phyloP scores from a whole-genome alignment of 345 rosid species.

The Moringa oleifera region DNA sequence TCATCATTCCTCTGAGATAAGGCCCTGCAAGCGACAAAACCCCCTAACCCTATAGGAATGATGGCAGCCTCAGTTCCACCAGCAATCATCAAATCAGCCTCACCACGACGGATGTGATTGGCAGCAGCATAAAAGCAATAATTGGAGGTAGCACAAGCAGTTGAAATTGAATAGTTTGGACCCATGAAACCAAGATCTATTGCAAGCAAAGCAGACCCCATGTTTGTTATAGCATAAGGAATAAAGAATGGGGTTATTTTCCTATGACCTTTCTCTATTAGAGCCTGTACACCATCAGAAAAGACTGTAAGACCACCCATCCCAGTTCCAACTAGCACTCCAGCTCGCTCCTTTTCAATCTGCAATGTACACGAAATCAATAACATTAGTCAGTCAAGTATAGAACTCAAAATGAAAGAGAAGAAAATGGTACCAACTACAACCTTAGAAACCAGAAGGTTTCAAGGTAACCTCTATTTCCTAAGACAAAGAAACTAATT shows the following conservation, averaged over 20 bases:
- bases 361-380: constrained; percentile 24
- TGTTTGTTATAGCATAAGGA: constrained; percentile 91
- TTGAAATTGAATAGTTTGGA: constrained; percentile 96
- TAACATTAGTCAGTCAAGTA: not conserved
- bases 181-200: constrained; percentile 99
- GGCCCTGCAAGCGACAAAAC: constrained; percentile 97
- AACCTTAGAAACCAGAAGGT: not conserved
- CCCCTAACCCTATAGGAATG: constrained; percentile 94
- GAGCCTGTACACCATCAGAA: constrained; percentile 77
- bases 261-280: constrained; percentile 83
- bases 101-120: constrained; percentile 96
- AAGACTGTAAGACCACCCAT: constrained; percentile 95
- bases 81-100: constrained; percentile 98
- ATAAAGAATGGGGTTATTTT: constrained; percentile 87
- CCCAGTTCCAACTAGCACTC: constrained; percentile 97
- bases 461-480: not conserved
- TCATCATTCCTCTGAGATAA: constrained; percentile 98
- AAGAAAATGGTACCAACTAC: not conserved
- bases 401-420: not conserved
- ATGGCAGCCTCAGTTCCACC: constrained; percentile 99
- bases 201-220: constrained; percentile 91
- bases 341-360: constrained; percentile 77
- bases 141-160: constrained; percentile 97
- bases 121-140: constrained; percentile 99
- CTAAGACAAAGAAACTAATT: not conserved